Conservation (phyloP, 768 basidiomycete genomes). For the Auriscalpium microsporum region DNA sequence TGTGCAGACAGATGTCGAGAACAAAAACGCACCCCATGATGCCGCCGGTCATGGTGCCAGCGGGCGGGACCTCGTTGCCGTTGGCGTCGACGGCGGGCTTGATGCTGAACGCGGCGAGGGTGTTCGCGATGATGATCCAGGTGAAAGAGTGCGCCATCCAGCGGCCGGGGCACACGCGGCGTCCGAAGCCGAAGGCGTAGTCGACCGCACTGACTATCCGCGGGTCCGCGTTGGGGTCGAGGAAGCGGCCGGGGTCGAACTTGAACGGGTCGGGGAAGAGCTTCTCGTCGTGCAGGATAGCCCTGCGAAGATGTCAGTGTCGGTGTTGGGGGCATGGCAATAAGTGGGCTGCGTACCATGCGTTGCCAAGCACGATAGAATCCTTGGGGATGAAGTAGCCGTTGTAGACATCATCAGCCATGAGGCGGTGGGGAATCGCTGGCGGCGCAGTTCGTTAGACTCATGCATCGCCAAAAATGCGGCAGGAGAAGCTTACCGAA, state of each 20-base stretch:
- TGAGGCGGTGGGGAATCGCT: constrained; percentile 17
- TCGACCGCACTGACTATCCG: constrained; percentile 7
- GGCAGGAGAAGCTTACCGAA: constrained; percentile 3
- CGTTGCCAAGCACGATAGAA: constrained; percentile 12
- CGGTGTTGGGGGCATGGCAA: not conserved
- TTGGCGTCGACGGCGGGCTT: constrained; percentile 8
- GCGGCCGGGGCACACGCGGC: constrained; percentile 16
- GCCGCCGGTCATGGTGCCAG: constrained; percentile 10
- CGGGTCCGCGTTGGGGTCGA: constrained; percentile 7
- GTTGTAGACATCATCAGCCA: constrained; percentile 17
- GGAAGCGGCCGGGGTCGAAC: constrained; percentile 24
- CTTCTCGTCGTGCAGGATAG: constrained; percentile 20
- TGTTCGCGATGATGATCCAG: constrained; percentile 13
- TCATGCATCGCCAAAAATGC: not conserved
- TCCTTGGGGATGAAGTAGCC: constrained; percentile 19
- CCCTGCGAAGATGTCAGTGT: constrained; percentile 1
- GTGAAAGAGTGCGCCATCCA: constrained; percentile 15
- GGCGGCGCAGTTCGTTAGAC: not conserved
- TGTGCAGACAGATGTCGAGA: not conserved
- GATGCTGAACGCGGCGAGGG: constrained; percentile 12
- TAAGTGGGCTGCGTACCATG: constrained; percentile 5
- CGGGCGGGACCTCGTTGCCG: constrained; percentile 12
- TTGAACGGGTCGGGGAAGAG: constrained; percentile 20
- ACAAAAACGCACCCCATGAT: constrained; percentile 11
- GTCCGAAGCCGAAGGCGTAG: constrained; percentile 18